These are phyloP conservation scores for Reutealis trisperma DNA, from an alignment of 345 rosid species.

Conservation along the genomic window DNA sequence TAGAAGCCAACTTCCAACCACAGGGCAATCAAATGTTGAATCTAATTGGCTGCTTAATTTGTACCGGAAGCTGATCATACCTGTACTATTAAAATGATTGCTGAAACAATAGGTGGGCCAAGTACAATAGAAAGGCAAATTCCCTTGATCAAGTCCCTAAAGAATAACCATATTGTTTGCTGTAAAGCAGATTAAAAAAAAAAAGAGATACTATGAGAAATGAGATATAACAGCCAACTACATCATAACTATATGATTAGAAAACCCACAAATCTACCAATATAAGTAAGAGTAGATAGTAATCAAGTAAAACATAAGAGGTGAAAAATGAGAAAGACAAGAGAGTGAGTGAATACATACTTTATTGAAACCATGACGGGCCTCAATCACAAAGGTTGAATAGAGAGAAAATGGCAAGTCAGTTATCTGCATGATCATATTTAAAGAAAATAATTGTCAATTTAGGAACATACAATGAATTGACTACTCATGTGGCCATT, in stretches of 20 bases:
- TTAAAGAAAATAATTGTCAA: background rate
- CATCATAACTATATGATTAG: background rate
- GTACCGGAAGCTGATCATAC: conserved; percentile 39
- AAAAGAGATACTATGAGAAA: conserved; percentile 16
- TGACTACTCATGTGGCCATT: background rate
- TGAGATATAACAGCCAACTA: conserved; percentile 1
- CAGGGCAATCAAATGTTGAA: background rate
- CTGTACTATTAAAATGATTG: conserved; percentile 84
- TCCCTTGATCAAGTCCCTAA: conserved; percentile 87
- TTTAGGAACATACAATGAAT: background rate
- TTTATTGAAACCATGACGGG: conserved; percentile 97
- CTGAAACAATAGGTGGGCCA: conserved; percentile 89
- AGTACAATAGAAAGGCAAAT: conserved; percentile 66
- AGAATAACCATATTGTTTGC: conserved; percentile 97
- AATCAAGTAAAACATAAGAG: conserved; percentile 15
- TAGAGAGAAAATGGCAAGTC: conserved; percentile 95
- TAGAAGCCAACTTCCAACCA: too few species aligned
- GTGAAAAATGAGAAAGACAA: conserved; percentile 9
- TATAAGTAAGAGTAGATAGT: conserved; percentile 6
- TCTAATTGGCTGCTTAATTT: conserved; percentile 3
- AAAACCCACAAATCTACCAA: background rate
- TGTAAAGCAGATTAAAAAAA: conserved; percentile 39
- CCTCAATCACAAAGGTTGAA: conserved; percentile 96
- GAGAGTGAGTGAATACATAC: conserved; percentile 42
- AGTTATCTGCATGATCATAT: conserved; percentile 67